phyloP scores from a whole-genome alignment of 176 grass and related monocot genomes.

The Eremochloa ophiuroides region DNA sequence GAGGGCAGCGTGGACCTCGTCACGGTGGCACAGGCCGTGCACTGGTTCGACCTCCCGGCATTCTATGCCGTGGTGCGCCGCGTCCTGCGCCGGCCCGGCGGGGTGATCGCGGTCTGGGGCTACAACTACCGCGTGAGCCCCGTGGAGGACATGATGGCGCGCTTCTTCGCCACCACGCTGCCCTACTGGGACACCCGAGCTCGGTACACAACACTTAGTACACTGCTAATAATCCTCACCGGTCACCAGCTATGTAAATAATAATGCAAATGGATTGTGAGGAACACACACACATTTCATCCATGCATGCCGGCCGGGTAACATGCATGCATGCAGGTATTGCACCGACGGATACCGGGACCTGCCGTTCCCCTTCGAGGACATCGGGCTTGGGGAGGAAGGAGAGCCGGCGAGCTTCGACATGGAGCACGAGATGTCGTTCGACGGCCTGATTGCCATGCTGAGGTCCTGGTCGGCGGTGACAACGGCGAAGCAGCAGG shows the following conservation, averaged over 20 bases:
- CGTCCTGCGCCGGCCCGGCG: slow-evolving; percentile 32
- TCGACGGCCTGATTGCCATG: slow-evolving; percentile 14
- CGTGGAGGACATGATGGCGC: slow-evolving; percentile 21
- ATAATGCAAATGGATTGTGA: not conserved
- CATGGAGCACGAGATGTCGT: slow-evolving; percentile 38
- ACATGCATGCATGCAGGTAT: not conserved
- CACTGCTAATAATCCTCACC: not conserved
- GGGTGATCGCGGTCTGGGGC: slow-evolving; percentile 39
- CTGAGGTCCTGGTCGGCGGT: slow-evolving; percentile 33
- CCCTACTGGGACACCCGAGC: slow-evolving; percentile 31
- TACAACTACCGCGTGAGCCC: slow-evolving; percentile 32
- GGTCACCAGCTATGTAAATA: not conserved
- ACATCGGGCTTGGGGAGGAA: slow-evolving; percentile 27
- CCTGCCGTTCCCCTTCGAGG: slow-evolving; percentile 47
- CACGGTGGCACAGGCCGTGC: slow-evolving; percentile 28
- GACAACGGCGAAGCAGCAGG: slow-evolving; percentile 6
- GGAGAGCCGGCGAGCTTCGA: slow-evolving; percentile 16
- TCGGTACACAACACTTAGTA: too few relatives aligned
- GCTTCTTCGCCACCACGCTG: slow-evolving; percentile 8
- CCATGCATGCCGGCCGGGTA: not conserved
- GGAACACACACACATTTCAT: not conserved
- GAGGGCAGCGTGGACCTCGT: slow-evolving; percentile 39
- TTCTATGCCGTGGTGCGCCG: slow-evolving; percentile 30
- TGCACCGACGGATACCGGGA: not conserved
- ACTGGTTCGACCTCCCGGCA: slow-evolving; percentile 47